Evolutionary conservation across 306 rosid genomes (phyloP).

Genomic region (Dryas octopetala): DNA sequence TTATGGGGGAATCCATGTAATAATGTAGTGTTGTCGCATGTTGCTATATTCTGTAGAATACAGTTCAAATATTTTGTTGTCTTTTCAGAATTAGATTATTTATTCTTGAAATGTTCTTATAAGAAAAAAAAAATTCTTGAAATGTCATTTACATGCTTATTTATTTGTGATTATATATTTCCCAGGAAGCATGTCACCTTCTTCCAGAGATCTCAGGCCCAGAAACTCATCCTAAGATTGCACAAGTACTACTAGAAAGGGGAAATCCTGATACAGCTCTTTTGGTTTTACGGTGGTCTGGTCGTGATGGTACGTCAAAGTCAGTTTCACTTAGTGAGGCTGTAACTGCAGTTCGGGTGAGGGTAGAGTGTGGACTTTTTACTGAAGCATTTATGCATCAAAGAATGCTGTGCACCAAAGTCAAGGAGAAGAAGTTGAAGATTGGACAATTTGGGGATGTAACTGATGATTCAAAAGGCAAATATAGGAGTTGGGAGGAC

Average conservation of each 20-base stretch:
- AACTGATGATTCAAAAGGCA: slow-evolving; percentile 41
- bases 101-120: background rate
- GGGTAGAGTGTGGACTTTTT: slow-evolving; percentile 93
- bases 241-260: slow-evolving; percentile 91
- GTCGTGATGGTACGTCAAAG: slow-evolving; percentile 66
- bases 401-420: slow-evolving; percentile 69
- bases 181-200: slow-evolving; percentile 83
- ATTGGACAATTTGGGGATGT: slow-evolving; percentile 43
- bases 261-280: slow-evolving; percentile 84
- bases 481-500: slow-evolving; percentile 50
- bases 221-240: slow-evolving; percentile 84
- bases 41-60: background rate
- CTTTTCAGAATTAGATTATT: slow-evolving; percentile 26
- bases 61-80: background rate
- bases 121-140: too few relatives aligned
- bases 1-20: background rate
- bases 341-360: slow-evolving; percentile 90
- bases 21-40: slow-evolving; percentile 5
- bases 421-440: slow-evolving; percentile 57
- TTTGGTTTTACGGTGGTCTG: slow-evolving; percentile 91
- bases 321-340: slow-evolving; percentile 79
- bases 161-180: slow-evolving; percentile 25
- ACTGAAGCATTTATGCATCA: slow-evolving; percentile 94
- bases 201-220: slow-evolving; percentile 93
- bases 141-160: slow-evolving; percentile 14